Evolutionary conservation across 2,329 filamentous ascomycete species (phyloP).

Genomic region (Colletotrichum agaves): DNA sequence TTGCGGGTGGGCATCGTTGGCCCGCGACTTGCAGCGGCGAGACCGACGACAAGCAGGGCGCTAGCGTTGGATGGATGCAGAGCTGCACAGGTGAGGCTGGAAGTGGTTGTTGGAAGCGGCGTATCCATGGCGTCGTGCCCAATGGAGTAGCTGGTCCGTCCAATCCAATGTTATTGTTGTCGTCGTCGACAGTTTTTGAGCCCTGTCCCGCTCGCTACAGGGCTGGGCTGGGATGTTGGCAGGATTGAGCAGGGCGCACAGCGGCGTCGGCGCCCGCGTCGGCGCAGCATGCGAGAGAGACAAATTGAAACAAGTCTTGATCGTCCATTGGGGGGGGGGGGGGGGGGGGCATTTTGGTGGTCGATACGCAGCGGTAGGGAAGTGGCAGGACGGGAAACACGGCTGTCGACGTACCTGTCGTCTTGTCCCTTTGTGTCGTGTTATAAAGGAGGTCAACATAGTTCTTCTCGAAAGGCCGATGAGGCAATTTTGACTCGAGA

Average conservation of each 20-base stretch:
- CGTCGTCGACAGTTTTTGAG: neutral
- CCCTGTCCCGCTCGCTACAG: neutral
- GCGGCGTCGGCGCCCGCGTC: constrained; percentile 1
- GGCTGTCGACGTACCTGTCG: neutral
- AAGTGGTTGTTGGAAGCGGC: constrained; percentile 2
- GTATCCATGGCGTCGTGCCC: neutral
- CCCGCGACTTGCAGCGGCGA: constrained; percentile 19
- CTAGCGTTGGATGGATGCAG: constrained; percentile 18
- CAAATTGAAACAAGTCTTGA: neutral
- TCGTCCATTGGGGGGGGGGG: too few species aligned
- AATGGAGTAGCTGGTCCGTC: neutral
- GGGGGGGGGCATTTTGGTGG: neutral
- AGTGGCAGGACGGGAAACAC: constrained; percentile 4
- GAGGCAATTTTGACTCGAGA: constrained; percentile 18
- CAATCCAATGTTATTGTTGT: neutral
- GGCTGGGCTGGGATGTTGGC: neutral
- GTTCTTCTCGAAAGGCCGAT: constrained; percentile 13
- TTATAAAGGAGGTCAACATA: neutral
- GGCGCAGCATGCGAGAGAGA: constrained; percentile 1
- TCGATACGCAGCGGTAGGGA: neutral
- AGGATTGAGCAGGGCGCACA: constrained; percentile 1
- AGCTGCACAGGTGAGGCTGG: neutral
- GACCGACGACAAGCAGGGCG: constrained; percentile 23
- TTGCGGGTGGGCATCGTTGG: constrained; percentile 11
- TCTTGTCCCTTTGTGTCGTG: neutral